Evolutionary conservation across 2,329 filamentous ascomycete species (phyloP).

Genomic region (Nectriaceae sp.): DNA sequence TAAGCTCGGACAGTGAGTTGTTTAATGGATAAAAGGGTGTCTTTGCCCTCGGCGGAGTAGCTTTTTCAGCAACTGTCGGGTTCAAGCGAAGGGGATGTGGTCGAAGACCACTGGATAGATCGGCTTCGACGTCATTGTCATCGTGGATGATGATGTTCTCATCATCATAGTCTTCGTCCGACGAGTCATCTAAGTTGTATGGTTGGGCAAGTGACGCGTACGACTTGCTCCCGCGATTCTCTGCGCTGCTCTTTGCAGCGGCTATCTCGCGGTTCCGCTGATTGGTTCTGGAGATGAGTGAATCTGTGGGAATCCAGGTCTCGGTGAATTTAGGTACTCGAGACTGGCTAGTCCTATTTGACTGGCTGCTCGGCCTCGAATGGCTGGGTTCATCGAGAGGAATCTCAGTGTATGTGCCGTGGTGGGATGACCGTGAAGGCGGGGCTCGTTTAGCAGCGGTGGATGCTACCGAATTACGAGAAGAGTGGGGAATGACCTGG

Average conservation of each 20-base stretch:
- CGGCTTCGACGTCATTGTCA: constrained; percentile 29
- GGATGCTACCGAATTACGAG: constrained; percentile 45
- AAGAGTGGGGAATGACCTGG: constrained; percentile 49
- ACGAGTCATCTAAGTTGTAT: constrained; percentile 43
- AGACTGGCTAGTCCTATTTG: constrained; percentile 29
- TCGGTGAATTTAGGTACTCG: constrained; percentile 53
- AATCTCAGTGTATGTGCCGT: constrained; percentile 52
- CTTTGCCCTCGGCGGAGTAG: constrained; percentile 18
- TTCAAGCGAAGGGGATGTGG: constrained; percentile 58
- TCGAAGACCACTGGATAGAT: constrained; percentile 32
- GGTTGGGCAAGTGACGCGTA: constrained; percentile 51
- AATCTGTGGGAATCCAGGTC: constrained; percentile 56
- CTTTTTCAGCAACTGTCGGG: constrained; percentile 34
- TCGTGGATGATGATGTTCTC: constrained; percentile 34
- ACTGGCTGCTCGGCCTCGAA: constrained; percentile 26
- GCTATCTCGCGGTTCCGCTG: constrained; percentile 49
- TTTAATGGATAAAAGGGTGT: constrained; percentile 23
- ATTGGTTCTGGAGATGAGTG: constrained; percentile 55
- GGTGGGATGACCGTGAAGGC: constrained; percentile 35
- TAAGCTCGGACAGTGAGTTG: constrained; percentile 47
- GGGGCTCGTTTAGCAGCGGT: constrained; percentile 52
- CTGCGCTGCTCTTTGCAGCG: constrained; percentile 34
- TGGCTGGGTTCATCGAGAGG: constrained; percentile 43
- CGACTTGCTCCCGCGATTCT: constrained; percentile 35
- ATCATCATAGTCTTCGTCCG: constrained; percentile 43